Percentiles rank a stretch among this genome's conserved stretches.
Conservation (phyloP, 495 filamentous ascomycete species). For the Hyaloscypha hepaticicola region DNA sequence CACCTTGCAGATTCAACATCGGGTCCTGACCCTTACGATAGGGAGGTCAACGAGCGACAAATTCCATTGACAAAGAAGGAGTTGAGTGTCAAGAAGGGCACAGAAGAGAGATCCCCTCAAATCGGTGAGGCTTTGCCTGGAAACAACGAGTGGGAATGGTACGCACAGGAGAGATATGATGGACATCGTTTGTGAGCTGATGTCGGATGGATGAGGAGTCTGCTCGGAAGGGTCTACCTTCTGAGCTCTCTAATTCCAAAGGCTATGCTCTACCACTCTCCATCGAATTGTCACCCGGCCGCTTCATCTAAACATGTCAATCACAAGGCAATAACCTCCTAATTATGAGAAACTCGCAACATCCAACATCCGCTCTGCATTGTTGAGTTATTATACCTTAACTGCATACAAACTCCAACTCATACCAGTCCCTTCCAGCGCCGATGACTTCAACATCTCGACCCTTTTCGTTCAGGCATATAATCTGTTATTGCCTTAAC, state of each 20-base stretch:
- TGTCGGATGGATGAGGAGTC: background rate
- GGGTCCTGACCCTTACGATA: slow-evolving; percentile 5
- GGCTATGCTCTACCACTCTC: background rate
- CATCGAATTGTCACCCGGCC: background rate
- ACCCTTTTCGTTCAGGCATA: background rate
- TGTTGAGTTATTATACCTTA: too few relatives aligned
- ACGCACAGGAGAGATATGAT: background rate
- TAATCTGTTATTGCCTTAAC: background rate
- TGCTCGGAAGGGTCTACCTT: background rate
- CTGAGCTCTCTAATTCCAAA: background rate
- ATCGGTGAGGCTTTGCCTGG: background rate
- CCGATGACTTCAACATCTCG: background rate
- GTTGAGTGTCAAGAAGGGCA: background rate
- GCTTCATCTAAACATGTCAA: background rate
- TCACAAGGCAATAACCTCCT: background rate
- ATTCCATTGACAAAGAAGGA: background rate
- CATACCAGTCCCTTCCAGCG: too few relatives aligned
- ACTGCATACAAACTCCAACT: too few relatives aligned
- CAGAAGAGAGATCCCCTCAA: background rate
- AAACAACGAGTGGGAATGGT: background rate
- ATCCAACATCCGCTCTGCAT: background rate
- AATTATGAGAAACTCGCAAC: background rate
- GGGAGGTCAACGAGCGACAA: slow-evolving; percentile 22
- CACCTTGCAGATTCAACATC: background rate
- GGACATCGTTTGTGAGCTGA: background rate